Conservation (phyloP, 805 yeast species). For the Cyberlindnera suaveolens region DNA sequence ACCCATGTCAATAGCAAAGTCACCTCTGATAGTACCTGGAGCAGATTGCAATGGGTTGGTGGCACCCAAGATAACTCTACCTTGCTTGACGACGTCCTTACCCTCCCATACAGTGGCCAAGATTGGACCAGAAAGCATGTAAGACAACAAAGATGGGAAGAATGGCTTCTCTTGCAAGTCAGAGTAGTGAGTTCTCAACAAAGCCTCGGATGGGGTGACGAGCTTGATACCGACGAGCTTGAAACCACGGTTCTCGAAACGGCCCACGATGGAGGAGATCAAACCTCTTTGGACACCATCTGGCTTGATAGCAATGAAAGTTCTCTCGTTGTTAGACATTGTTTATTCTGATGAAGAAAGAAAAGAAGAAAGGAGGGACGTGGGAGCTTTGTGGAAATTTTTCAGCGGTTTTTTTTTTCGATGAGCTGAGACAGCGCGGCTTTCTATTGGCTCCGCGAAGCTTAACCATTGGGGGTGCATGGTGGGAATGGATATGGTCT, state of each 20-base stretch:
- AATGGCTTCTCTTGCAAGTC: constrained; percentile 95
- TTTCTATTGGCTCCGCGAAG: too few species aligned
- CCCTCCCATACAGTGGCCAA: constrained; percentile 99
- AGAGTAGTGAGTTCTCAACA: constrained; percentile 89
- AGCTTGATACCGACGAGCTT: constrained; percentile 95
- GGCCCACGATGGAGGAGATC: constrained; percentile 78
- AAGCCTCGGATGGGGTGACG: constrained; percentile 76
- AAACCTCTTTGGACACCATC: constrained; percentile 99
- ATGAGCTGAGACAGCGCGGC: too few species aligned
- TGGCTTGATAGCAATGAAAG: constrained; percentile 93
- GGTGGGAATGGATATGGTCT: too few species aligned
- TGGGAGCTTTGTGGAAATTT: not conserved
- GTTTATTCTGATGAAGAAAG: not conserved
- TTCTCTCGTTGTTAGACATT: constrained; percentile 57
- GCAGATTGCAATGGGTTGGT: constrained; percentile 96
- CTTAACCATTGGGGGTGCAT: too few species aligned
- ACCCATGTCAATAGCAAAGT: constrained; percentile 97
- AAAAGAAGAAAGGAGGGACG: not conserved
- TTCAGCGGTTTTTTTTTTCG: not conserved
- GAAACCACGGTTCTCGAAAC: constrained; percentile 97
- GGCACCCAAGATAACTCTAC: constrained; percentile 96
- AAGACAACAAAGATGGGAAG: constrained; percentile 92
- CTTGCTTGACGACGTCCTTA: constrained; percentile 98
- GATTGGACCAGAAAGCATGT: constrained; percentile 98
- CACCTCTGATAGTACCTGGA: constrained; percentile 99